Percentiles rank a stretch among this genome's conserved stretches.
phyloP scores from a whole-genome alignment of 2,329 filamentous ascomycete genomes.

The Juglanconis sp. region DNA sequence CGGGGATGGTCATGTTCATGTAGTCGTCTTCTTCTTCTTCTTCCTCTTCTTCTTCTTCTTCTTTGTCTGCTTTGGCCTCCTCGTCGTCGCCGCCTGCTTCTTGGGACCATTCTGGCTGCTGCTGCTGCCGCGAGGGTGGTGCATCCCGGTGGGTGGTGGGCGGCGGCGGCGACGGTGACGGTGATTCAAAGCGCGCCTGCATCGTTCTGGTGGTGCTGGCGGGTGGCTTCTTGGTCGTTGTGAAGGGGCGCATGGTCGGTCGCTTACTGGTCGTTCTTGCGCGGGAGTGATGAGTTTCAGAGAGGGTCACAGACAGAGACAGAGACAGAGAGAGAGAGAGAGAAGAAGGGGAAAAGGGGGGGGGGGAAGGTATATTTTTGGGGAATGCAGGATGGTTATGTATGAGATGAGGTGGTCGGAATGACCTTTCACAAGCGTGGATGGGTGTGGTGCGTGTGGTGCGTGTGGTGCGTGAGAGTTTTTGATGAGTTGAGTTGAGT shows the following conservation, averaged over 20 bases:
- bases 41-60: conserved; percentile 18
- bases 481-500: neutral
- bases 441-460: no score
- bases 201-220: neutral
- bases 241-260: neutral
- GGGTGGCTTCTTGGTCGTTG: neutral
- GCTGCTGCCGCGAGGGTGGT: neutral
- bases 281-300: neutral
- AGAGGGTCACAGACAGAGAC: no score
- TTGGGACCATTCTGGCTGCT: no score
- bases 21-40: conserved; percentile 87
- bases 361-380: neutral
- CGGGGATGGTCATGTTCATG: conserved; percentile 90
- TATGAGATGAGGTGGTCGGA: neutral
- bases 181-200: neutral
- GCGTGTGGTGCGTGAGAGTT: no score
- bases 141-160: neutral
- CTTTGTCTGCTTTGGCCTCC: neutral
- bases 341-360: neutral
- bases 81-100: neutral
- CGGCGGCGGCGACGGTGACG: neutral
- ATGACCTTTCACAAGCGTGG: no score
- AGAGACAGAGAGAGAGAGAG: no score
- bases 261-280: neutral
- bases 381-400: neutral